These are phyloP conservation scores for Sergeia podlipaevii DNA, from an alignment of 208 protist genomes.

Conservation along the genomic window DNA sequence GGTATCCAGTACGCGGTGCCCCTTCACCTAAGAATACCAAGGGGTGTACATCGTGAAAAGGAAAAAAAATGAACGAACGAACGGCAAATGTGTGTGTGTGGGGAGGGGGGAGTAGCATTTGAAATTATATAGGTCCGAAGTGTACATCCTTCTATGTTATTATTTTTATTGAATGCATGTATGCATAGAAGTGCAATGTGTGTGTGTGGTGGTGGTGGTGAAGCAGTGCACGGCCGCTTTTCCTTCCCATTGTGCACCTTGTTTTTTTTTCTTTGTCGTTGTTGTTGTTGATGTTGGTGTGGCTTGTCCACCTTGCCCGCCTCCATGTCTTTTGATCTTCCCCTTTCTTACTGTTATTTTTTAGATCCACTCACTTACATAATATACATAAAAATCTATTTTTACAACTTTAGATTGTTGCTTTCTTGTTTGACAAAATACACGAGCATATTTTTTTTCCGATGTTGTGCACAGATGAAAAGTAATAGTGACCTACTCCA, in stretches of 20 bases:
- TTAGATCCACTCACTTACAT: background rate
- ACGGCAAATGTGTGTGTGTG: constrained; percentile 36
- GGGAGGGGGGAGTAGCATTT: constrained; percentile 14
- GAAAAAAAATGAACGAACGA: constrained; percentile 27
- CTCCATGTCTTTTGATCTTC: constrained; percentile 1
- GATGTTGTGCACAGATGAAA: no score
- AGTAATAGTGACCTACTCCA: no score
- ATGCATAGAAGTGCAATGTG: constrained; percentile 32
- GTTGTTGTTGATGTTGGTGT: no score
- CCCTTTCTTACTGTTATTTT: background rate
- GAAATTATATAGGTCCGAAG: background rate
- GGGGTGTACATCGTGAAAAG: constrained; percentile 13
- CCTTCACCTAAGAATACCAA: background rate
- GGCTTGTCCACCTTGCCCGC: constrained; percentile 8
- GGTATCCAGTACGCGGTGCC: no score
- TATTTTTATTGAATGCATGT: constrained; percentile 53
- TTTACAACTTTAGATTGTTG: no score
- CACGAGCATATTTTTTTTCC: no score
- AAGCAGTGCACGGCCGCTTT: constrained; percentile 34
- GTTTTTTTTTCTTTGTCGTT: no score
- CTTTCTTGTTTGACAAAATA: no score
- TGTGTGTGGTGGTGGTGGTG: constrained; percentile 37
- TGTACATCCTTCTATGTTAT: constrained; percentile 21
- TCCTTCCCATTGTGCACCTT: no score
- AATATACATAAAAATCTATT: background rate